Percentiles rank a stretch among this genome's conserved stretches.
phyloP scores from a whole-genome alignment of 2,329 filamentous ascomycete species.

The Rasamsonia emersonii region DNA sequence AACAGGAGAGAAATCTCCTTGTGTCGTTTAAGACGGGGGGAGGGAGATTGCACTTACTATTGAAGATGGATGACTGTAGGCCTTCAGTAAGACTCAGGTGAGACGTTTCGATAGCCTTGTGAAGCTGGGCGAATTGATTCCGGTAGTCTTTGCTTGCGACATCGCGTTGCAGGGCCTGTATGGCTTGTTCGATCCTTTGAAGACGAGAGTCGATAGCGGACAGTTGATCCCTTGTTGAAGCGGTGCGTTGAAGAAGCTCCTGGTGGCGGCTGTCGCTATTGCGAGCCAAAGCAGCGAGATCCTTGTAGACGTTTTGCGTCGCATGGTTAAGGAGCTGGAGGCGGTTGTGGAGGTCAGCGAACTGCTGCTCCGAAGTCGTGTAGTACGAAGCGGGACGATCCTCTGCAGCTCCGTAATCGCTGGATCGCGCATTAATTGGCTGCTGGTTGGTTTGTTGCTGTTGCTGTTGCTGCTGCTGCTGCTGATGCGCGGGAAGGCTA shows the following conservation, averaged over 20 bases:
- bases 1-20: background rate
- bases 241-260: constrained; percentile 35
- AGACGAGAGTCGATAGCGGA: constrained; percentile 38
- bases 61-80: constrained; percentile 42
- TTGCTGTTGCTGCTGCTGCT: constrained; percentile 22
- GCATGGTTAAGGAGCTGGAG: constrained; percentile 57
- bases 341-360: constrained; percentile 76
- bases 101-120: constrained; percentile 45
- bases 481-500: constrained; percentile 19
- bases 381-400: constrained; percentile 38
- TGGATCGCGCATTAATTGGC: constrained; percentile 23
- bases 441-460: constrained; percentile 27
- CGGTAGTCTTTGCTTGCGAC: constrained; percentile 51
- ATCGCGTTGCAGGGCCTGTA: constrained; percentile 45
- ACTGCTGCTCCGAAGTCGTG: constrained; percentile 47
- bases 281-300: constrained; percentile 44
- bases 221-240: constrained; percentile 26
- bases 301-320: constrained; percentile 46
- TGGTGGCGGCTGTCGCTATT: constrained; percentile 46
- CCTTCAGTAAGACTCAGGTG: constrained; percentile 45
- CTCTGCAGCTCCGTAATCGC: no score
- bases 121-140: constrained; percentile 45
- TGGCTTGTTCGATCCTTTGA: constrained; percentile 44
- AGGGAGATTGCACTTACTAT: constrained; percentile 34
- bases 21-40: background rate